Evolutionary conservation across 768 basidiomycete genomes (phyloP), one percentile per base, ranked within the genome.

Genomic region (Neoboletus subvelutipes): DNA sequence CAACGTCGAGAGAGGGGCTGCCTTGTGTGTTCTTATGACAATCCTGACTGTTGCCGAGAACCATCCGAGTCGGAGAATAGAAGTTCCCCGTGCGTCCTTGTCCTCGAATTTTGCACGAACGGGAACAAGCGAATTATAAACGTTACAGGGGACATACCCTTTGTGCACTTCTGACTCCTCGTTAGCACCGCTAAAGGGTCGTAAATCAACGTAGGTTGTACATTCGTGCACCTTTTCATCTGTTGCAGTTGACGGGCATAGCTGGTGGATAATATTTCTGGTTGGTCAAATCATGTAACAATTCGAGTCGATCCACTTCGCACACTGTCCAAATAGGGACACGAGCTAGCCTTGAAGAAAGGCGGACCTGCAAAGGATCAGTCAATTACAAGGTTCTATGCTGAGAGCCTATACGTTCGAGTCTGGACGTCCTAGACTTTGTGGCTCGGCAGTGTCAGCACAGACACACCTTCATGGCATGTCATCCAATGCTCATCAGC

Each of bases 401-500:
- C 20, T 12, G 43, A 46, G 36, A 13, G 45, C 20, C 9, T 45
- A 34, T 57, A 20, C 37, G 24, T 3, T 39, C 34, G 3, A 31
- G 28, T 10, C 24, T 36, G 12, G 15, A 24, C 2, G 51, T 46
- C 47, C 17, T 33, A 28, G 20, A 9, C 33, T 12, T n/a, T 29
- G 28, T 18, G 26, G 11, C 24, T 20, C 41, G n/a, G n/a, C 3
- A 28, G 28, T 3, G 28, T 28, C 28, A 18, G 41, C 18, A 33
- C 11, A 26, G 47, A 50, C 56, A 45, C 57, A 45, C 56, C 48
- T 50, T 51, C 42, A 50, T 45, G 36, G 56, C 34, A 42, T 51
- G 57, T 33, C 42, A 11, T 2, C 17, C 12, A 22, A 42, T n/a
- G 26, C 18, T 28, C 55, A 36, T 29, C 13, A 26, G 11, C 47